These are phyloP conservation scores for Erodium texanum DNA, from an alignment of 441 rosid genomes.

Conservation along the genomic window DNA sequence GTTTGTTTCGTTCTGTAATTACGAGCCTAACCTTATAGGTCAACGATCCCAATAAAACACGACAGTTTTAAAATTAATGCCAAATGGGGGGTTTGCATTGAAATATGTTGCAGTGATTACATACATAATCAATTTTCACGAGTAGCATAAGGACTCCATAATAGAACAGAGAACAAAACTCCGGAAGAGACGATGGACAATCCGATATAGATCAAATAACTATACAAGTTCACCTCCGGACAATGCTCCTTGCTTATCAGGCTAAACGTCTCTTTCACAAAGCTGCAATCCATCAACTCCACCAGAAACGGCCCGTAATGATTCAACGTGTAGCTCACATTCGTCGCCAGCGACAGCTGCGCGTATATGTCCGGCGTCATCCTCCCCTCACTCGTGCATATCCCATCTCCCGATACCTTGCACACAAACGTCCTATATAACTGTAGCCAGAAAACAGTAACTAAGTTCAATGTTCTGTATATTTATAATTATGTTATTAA, in stretches of 20 bases:
- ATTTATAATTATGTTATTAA: no score
- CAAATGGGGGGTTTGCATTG: no score
- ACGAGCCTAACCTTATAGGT: no score
- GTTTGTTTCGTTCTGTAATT: no score
- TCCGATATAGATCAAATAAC: constrained; percentile 60
- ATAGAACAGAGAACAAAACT: constrained; percentile 74
- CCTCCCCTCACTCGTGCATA: constrained; percentile 64
- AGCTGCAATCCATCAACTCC: constrained; percentile 69
- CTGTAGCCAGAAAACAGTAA: no score
- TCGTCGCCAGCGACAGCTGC: constrained; percentile 62
- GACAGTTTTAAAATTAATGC: no score
- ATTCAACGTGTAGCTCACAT: constrained; percentile 46
- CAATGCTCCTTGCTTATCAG: constrained; percentile 51
- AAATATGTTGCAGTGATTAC: no score
- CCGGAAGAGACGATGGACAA: constrained; percentile 60
- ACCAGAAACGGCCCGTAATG: constrained; percentile 57
- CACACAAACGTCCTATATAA: constrained; percentile 48
- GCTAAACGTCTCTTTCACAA: constrained; percentile 61
- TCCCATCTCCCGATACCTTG: constrained; percentile 53
- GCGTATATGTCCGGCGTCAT: constrained; percentile 56
- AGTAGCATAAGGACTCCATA: constrained; percentile 45
- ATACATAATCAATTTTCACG: no score
- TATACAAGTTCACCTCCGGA: constrained; percentile 48
- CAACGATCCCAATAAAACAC: no score
- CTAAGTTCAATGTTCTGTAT: no score